Evolutionary conservation across 768 basidiomycete species (phyloP).

Genomic region (Leccinum olivaceopallidum): DNA sequence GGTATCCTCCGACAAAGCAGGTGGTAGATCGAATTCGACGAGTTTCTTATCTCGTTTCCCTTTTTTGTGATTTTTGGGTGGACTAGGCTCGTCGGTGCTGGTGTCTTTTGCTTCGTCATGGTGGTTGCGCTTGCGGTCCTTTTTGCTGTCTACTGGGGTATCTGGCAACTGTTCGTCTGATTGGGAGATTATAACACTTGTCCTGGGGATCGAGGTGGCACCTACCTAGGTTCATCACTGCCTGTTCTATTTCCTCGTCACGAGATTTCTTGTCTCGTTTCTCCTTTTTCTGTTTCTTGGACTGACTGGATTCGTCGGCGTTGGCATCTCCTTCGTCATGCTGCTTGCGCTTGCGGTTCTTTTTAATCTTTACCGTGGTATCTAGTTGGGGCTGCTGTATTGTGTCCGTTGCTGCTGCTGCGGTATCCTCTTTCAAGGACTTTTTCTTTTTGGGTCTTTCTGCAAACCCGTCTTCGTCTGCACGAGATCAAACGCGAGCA

Average conservation of each 20-base stretch:
- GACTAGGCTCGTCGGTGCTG: constrained; percentile 7
- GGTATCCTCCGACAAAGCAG: constrained; percentile 6
- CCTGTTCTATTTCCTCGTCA: background rate
- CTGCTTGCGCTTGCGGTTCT: background rate
- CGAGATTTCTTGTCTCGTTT: background rate
- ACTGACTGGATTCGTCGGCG: background rate
- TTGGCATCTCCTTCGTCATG: background rate
- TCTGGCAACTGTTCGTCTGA: constrained; percentile 4
- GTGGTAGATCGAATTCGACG: constrained; percentile 4
- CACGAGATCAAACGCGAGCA: background rate
- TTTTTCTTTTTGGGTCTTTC: constrained; percentile 15
- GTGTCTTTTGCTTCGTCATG: background rate
- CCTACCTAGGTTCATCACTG: constrained; percentile 5
- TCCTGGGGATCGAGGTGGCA: background rate
- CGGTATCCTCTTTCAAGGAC: background rate
- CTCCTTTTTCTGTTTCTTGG: background rate
- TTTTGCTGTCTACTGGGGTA: constrained; percentile 15
- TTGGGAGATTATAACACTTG: background rate
- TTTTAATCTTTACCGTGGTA: background rate
- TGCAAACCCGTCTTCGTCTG: constrained; percentile 5
- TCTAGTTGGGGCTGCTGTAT: background rate
- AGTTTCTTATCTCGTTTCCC: constrained; percentile 19
- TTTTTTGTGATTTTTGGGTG: constrained; percentile 30
- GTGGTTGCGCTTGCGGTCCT: constrained; percentile 29
- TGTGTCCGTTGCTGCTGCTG: background rate